Evolutionary conservation across 306 rosid genomes (phyloP).

Genomic region (Datisca glomerata): DNA sequence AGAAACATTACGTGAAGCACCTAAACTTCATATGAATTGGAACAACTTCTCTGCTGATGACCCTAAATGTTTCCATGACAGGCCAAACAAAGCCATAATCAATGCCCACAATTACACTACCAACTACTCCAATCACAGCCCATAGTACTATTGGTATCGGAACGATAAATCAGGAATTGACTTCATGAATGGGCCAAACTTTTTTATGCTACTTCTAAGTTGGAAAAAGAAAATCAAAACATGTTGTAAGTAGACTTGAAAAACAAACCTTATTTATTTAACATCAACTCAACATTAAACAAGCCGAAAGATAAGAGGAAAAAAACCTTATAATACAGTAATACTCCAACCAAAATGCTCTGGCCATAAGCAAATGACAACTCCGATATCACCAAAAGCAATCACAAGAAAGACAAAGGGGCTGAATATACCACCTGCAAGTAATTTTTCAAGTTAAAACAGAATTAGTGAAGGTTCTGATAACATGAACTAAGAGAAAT

Average conservation of each 20-base stretch:
- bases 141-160: too few relatives aligned
- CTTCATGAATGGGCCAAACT: too few relatives aligned
- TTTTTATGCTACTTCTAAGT: too few relatives aligned
- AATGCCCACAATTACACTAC: constrained; percentile 12
- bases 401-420: constrained; percentile 15
- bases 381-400: constrained; percentile 10
- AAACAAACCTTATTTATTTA: too few relatives aligned
- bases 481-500: neutral
- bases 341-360: too few relatives aligned
- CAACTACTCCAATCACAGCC: constrained; percentile 15
- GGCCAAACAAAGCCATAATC: too few relatives aligned
- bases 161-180: too few relatives aligned
- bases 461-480: neutral
- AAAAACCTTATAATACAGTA: constrained; percentile 12
- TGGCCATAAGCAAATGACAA: constrained; percentile 8
- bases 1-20: too few relatives aligned
- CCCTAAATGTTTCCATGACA: constrained; percentile 15
- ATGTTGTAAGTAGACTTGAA: too few relatives aligned
- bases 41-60: constrained; percentile 9
- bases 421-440: constrained; percentile 3
- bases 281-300: too few relatives aligned
- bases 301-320: too few relatives aligned
- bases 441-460: neutral
- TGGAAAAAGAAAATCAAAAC: too few relatives aligned
- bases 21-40: constrained; percentile 12